phyloP scores from a whole-genome alignment of 139 green algal species.

The Trebouxia sp. region DNA sequence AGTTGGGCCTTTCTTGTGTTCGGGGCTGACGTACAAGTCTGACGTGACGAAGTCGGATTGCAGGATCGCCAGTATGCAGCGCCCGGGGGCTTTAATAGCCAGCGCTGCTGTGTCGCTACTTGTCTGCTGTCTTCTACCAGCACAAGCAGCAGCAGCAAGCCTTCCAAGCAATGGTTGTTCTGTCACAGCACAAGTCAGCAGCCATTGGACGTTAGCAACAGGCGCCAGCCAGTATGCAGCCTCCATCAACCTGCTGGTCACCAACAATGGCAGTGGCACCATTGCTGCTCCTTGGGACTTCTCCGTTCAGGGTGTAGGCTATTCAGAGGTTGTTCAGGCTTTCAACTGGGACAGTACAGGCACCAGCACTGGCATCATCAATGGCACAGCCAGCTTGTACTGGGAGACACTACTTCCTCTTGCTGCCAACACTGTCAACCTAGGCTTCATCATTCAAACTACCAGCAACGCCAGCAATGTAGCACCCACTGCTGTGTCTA shows the following conservation, averaged over 20 bases:
- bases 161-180: neutral
- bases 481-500: slow-evolving; percentile 16
- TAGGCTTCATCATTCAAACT: slow-evolving; percentile 12
- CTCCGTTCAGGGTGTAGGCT: slow-evolving; percentile 12
- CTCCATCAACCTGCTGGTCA: slow-evolving; percentile 20
- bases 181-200: slow-evolving; percentile 27
- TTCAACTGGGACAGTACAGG: slow-evolving; percentile 13
- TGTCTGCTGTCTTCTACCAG: neutral
- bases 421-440: slow-evolving; percentile 9
- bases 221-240: neutral
- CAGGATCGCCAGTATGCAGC: neutral
- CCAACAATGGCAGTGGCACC: neutral
- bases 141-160: neutral
- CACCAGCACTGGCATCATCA: neutral
- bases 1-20: no score
- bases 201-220: slow-evolving; percentile 11
- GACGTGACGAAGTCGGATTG: no score
- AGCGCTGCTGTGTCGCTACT: neutral
- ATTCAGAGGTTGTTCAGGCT: neutral
- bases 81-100: neutral
- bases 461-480: slow-evolving; percentile 20
- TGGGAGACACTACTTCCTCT: slow-evolving; percentile 10
- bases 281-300: slow-evolving; percentile 27
- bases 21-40: no score
- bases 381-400: slow-evolving; percentile 12